phyloP scores from a whole-genome alignment of 2,329 filamentous ascomycete genomes.

The Periconia macrospinosa region DNA sequence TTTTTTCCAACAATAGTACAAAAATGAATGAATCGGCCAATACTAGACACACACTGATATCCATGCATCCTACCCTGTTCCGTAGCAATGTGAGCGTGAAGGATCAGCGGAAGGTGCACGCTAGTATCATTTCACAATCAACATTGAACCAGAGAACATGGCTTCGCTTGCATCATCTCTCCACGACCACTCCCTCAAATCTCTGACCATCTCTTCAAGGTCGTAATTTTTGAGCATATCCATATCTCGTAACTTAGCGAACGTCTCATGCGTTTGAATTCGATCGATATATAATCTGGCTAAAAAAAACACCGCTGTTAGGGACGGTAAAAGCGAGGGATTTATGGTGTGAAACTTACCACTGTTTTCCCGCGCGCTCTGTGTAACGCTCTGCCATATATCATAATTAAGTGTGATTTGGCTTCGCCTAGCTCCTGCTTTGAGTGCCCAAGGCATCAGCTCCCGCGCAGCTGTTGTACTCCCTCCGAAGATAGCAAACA shows the following conservation, averaged over 20 bases:
- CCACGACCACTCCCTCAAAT: constrained; percentile 34
- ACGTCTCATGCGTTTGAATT: constrained; percentile 4
- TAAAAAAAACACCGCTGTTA: neutral
- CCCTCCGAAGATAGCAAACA: constrained; percentile 22
- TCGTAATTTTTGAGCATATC: constrained; percentile 28
- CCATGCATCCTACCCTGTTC: no score
- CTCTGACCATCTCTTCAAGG: constrained; percentile 33
- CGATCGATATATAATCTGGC: neutral
- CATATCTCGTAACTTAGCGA: constrained; percentile 25
- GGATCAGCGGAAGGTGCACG: no score
- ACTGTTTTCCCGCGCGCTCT: constrained; percentile 24
- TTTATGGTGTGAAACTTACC: constrained; percentile 12
- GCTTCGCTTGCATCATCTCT: constrained; percentile 34
- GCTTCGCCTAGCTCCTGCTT: constrained; percentile 5
- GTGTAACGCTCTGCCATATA: constrained; percentile 12
- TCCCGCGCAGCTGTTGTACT: constrained; percentile 22
- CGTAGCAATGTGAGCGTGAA: no score
- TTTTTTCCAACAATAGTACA: no score
- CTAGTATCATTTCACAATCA: constrained; percentile 8
- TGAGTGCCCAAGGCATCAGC: constrained; percentile 25
- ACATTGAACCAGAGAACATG: constrained; percentile 38
- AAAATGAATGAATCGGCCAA: no score
- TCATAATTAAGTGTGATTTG: constrained; percentile 4
- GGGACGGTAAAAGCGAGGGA: neutral
- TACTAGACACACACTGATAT: no score